Conservation (phyloP, 129 eudicot species). For the Flaveria linearis region DNA sequence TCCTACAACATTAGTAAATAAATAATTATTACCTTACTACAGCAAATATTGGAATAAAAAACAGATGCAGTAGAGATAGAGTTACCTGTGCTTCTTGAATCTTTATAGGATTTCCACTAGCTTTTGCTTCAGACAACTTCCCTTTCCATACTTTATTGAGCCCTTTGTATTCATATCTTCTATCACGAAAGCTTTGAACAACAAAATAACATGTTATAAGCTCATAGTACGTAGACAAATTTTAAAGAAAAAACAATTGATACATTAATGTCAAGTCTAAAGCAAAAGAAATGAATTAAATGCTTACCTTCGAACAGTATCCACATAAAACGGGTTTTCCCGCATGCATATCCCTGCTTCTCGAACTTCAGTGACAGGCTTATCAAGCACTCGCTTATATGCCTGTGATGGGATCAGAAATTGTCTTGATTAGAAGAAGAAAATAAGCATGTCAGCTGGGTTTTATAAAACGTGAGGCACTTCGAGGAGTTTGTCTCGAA, state of each 20-base stretch:
- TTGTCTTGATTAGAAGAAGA: constrained; percentile 1
- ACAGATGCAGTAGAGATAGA: constrained; percentile 12
- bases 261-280: constrained; percentile 1
- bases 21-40: constrained; percentile 7
- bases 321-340: constrained; percentile 96
- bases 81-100: constrained; percentile 98
- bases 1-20: constrained; percentile 57
- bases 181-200: constrained; percentile 82
- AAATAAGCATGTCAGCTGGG: not conserved
- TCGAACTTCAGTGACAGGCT: constrained; percentile 81
- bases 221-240: not conserved
- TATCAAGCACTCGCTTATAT: constrained; percentile 89
- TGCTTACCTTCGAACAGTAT: constrained; percentile 93
- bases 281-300: constrained; percentile 17
- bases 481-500: not conserved
- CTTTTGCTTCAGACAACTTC: constrained; percentile 91
- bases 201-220: constrained; percentile 31
- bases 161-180: constrained; percentile 98
- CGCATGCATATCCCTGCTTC: constrained; percentile 99
- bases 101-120: constrained; percentile 92
- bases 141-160: constrained; percentile 99
- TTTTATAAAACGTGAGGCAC: constrained; percentile 1
- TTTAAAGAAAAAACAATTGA: not conserved
- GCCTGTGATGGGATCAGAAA: constrained; percentile 48
- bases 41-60: not conserved